phyloP scores from a whole-genome alignment of 192 early-diverging fungal species.

The Podochytrium sp. region DNA sequence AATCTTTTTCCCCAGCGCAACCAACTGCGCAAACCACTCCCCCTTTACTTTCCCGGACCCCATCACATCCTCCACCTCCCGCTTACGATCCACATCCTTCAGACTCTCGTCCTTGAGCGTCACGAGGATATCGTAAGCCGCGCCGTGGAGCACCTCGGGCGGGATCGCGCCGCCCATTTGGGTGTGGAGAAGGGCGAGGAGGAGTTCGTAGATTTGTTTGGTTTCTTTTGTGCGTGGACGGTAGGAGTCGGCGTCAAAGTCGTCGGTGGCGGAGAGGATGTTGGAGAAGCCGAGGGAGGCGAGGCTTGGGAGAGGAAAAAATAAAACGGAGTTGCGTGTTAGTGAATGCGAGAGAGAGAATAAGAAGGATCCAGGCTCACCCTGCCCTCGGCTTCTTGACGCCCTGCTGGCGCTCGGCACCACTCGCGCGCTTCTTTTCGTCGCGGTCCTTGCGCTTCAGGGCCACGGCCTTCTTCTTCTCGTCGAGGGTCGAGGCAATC shows the following conservation, averaged over 20 bases:
- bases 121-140: slow-evolving; percentile 82
- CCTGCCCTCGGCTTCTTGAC: too few relatives aligned
- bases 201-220: slow-evolving; percentile 82
- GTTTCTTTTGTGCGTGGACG: slow-evolving; percentile 92
- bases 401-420: too few relatives aligned
- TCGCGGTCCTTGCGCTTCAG: slow-evolving; percentile 61
- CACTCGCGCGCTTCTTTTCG: slow-evolving; percentile 51
- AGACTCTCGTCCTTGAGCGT: slow-evolving; percentile 82
- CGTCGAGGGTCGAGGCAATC: slow-evolving; percentile 69
- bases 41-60: slow-evolving; percentile 61
- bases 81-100: slow-evolving; percentile 90
- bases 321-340: too few relatives aligned
- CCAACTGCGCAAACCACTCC: slow-evolving; percentile 83
- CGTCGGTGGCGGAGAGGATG: slow-evolving; percentile 85
- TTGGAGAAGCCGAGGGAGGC: slow-evolving; percentile 51
- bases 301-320: too few relatives aligned
- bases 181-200: slow-evolving; percentile 80
- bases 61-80: slow-evolving; percentile 77
- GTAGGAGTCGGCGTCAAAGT: slow-evolving; percentile 83
- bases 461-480: slow-evolving; percentile 64
- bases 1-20: slow-evolving; percentile 93
- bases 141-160: slow-evolving; percentile 88
- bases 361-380: too few relatives aligned
- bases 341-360: too few relatives aligned
- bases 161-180: slow-evolving; percentile 80